Percentiles rank a stretch among this genome's conserved stretches.
Conservation (phyloP, 306 rosid species). For the Dalbergia cochinchinensis region DNA sequence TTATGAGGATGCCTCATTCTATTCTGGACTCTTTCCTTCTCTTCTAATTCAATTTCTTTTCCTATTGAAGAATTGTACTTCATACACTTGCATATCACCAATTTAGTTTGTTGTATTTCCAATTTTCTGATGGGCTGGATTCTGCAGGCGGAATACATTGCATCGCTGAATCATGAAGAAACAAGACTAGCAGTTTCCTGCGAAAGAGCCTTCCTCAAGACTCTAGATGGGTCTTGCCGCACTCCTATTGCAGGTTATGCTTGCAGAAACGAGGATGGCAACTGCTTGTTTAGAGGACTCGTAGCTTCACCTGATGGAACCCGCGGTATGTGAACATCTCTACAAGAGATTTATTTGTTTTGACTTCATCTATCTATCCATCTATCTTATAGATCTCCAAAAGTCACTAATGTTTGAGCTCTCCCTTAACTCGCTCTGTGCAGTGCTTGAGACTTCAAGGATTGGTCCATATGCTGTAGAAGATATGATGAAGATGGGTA, state of each 20-base stretch:
- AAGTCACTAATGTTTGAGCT: constrained; percentile 8
- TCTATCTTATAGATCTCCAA: constrained; percentile 17
- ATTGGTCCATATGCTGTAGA: constrained; percentile 62
- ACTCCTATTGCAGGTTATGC: constrained; percentile 97
- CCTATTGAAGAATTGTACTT: not conserved
- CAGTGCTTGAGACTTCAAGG: constrained; percentile 89
- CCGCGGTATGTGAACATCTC: constrained; percentile 59
- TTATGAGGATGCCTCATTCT: too few species aligned
- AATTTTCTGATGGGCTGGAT: constrained; percentile 31
- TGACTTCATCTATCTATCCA: not conserved
- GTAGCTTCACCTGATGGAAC: constrained; percentile 90
- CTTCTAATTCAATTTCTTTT: too few species aligned
- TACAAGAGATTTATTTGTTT: constrained; percentile 4
- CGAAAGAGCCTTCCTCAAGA: constrained; percentile 86
- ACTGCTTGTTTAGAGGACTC: constrained; percentile 87
- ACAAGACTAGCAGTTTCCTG: constrained; percentile 82
- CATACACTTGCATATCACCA: not conserved
- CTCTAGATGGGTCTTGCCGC: constrained; percentile 88
- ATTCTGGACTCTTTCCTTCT: too few species aligned
- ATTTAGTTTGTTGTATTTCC: constrained; percentile 25
- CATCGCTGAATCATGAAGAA: constrained; percentile 86
- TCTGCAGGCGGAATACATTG: constrained; percentile 75
- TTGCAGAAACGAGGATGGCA: constrained; percentile 69
- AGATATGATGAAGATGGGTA: constrained; percentile 85
- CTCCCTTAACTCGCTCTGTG: constrained; percentile 5